Base-by-base conservation (phyloP, 345 rosid species). In the Murraya paniculata region DNA sequence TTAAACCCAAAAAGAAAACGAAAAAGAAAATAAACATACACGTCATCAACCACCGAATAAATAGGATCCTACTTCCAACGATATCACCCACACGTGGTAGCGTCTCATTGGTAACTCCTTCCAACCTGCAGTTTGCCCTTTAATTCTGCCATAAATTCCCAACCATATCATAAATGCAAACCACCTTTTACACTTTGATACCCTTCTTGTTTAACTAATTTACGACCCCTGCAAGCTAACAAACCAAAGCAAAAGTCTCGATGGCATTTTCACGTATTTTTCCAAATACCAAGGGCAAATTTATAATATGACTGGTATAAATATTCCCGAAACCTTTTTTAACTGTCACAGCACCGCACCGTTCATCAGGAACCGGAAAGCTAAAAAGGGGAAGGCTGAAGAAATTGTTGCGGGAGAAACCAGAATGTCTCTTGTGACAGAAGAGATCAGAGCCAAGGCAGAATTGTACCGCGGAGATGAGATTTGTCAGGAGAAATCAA, bases 391-490 rank as follows among this genome's bases (percentile, higher is more conserved):
- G 56, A n/a, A 67, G 1, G 11, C 3, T 13, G 50, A 4, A 45
- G 50, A 45, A 45, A 45, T 13, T 13, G 18, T 45, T 45, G 50
- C 5, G 67, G 33, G 35, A 57, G 1, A 71, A 68, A 62, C 67
- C 16, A 76, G 69, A 59, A 92, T 94, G 98, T 86, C 89, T 75
- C 72, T 81, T 2, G 80, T 96, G n/a, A 86, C 95, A 22, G 95
- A 88, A 19, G 97, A 92, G 61, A 87, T 94, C 81, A 88, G 80
- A 76, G 89, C 92, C 70, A 91, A 84, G 65, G 97, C 99, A 3
- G 97, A 95, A 85, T 58, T 82, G 27, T 93, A 93, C 90, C 80
- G 78, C 2, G 98, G 97, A 50, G 97, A 93, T 77, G 92, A 83
- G 72, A 84, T 89, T 58, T 88, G 99, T 82, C 79, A 84, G 33